These are phyloP conservation scores for Primulina eburnea DNA, from an alignment of 257 asterid species.

Conservation along the genomic window DNA sequence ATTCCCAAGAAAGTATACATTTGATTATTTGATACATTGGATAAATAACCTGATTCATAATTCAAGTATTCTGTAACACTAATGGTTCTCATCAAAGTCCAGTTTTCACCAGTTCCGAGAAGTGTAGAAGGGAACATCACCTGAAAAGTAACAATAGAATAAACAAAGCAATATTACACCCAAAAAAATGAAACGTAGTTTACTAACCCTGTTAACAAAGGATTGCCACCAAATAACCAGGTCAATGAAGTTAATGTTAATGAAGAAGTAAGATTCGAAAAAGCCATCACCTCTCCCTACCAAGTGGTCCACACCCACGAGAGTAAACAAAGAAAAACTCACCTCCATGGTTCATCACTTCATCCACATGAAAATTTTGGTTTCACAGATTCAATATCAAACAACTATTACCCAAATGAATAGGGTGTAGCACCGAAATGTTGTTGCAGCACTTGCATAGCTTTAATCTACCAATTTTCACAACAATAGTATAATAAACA, in stretches of 20 bases:
- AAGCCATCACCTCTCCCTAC: not conserved
- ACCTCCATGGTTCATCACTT: constrained; percentile 1
- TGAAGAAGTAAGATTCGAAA: not conserved
- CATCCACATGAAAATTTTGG: no score
- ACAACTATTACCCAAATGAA: no score
- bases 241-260: not conserved
- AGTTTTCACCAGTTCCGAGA: constrained; percentile 89
- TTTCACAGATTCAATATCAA: no score
- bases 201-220: constrained; percentile 10
- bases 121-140: constrained; percentile 95
- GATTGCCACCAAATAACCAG: not conserved
- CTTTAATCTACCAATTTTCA: no score
- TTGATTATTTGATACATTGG: constrained; percentile 37
- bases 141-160: constrained; percentile 35
- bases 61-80: constrained; percentile 95
- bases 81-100: constrained; percentile 97
- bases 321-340: constrained; percentile 8
- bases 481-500: no score
- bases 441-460: no score
- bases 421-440: no score
- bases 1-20: constrained; percentile 10
- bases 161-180: constrained; percentile 17
- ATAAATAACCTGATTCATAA: constrained; percentile 87
- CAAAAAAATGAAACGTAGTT: not conserved
- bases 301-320: not conserved